phyloP scores from a whole-genome alignment of 257 asterid genomes.

The Galeopsis tetrahit region DNA sequence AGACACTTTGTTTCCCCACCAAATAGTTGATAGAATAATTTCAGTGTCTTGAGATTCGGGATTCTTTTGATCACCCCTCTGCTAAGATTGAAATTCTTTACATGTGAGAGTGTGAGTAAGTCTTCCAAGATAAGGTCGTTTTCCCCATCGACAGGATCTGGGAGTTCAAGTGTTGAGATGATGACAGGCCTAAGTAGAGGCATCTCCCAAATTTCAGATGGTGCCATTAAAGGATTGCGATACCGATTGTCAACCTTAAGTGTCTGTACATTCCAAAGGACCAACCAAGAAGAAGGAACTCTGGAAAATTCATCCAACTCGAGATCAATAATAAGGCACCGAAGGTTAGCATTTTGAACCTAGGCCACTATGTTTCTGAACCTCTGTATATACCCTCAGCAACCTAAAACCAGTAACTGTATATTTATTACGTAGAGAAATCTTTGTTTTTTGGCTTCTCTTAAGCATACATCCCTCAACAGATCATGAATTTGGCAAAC shows the following conservation, averaged over 20 bases:
- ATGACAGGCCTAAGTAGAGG: background rate
- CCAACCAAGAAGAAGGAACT: too few species aligned
- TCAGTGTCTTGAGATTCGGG: background rate
- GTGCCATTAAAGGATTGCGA: background rate
- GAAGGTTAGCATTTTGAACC: too few species aligned
- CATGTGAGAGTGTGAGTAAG: background rate
- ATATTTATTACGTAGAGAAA: too few species aligned
- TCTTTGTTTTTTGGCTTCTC: too few species aligned
- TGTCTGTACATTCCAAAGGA: background rate
- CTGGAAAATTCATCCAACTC: too few species aligned
- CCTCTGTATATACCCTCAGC: too few species aligned
- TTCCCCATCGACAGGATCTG: background rate
- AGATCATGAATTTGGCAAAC: too few species aligned
- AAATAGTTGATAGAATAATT: background rate
- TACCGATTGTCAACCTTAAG: background rate
- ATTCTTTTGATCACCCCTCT: background rate
- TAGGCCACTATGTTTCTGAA: too few species aligned
- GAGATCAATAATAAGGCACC: too few species aligned
- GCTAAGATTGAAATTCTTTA: background rate
- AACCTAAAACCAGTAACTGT: too few species aligned
- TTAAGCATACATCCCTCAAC: too few species aligned
- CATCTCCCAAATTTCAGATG: constrained; percentile 17
- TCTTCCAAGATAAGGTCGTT: background rate
- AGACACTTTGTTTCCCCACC: background rate
- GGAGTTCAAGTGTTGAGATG: too few species aligned